These are phyloP conservation scores for Pseudogymnoascus sp. DNA, from an alignment of 2,329 filamentous ascomycete species.

Conservation along the genomic window DNA sequence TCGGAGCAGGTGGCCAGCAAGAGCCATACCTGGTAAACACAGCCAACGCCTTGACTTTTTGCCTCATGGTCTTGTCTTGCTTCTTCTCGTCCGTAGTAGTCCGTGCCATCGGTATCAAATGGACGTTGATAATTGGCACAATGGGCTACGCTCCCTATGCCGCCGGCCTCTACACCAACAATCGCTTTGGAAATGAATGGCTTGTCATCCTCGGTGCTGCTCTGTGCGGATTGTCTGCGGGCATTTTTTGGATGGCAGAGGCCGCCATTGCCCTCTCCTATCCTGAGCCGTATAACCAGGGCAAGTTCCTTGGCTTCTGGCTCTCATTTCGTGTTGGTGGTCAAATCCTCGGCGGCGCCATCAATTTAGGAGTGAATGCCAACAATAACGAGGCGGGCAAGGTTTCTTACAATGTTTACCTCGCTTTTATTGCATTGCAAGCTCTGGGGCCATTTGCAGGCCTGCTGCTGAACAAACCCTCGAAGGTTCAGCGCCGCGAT, in stretches of 20 bases:
- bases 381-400: constrained; percentile 50
- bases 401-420: constrained; percentile 61
- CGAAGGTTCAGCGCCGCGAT: constrained; percentile 56
- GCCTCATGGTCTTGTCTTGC: constrained; percentile 65
- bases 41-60: constrained; percentile 64
- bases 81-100: constrained; percentile 58
- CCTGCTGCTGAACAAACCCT: constrained; percentile 52
- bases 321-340: constrained; percentile 50
- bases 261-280: constrained; percentile 66
- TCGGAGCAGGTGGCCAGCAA: constrained; percentile 61
- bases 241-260: constrained; percentile 70
- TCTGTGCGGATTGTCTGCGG: constrained; percentile 52
- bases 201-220: constrained; percentile 60
- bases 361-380: constrained; percentile 61
- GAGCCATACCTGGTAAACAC: constrained; percentile 58
- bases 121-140: constrained; percentile 63
- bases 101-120: constrained; percentile 62
- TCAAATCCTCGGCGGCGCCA: constrained; percentile 63
- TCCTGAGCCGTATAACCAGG: constrained; percentile 61
- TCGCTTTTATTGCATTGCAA: constrained; percentile 65
- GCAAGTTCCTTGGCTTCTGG: constrained; percentile 61
- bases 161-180: constrained; percentile 65
- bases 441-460: constrained; percentile 57
- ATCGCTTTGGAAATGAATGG: constrained; percentile 62
- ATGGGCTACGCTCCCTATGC: constrained; percentile 65